Evolutionary conservation across 768 basidiomycete genomes (phyloP), one percentile per base, ranked within the genome.

Genomic region (Russula earlei): DNA sequence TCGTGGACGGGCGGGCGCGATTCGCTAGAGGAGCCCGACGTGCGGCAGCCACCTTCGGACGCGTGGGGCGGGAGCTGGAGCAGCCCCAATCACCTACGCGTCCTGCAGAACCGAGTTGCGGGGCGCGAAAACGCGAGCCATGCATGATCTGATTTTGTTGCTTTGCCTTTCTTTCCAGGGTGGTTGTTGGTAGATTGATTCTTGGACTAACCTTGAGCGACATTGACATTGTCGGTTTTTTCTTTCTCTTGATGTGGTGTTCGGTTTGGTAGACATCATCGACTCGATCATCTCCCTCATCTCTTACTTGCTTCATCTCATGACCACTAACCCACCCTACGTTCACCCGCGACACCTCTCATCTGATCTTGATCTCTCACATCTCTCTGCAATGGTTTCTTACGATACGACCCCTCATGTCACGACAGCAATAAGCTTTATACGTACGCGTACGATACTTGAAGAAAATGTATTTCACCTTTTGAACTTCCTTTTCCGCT

Each of bases 61-160:
- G 14, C 46, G 12, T 57, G 60, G 55, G 53, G 45, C 27, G 62
- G 49, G n/a, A 34, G 59, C 22, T 62, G 62, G 62, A 42, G 55
- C 8, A 61, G 49, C 9, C 59, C 55, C 1, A 37, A 17, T n/a
- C 62, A 62, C 29, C 22, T 62, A 38, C 59, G 36, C 9, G 22
- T 43, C 22, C 46, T 62, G 6, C 59, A 61, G 46, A 62, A 49
- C 7, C 58, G 59, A 0, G 40, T 62, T 3, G 36, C 40, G 20
- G 61, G 55, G 8, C 54, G 45, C 10, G 51, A 56, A 8, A 25
- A 14, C 10, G 12, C 38, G 15, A 51, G 55, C 31, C 59, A 48
- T 15, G 25, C 51, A 11, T 62, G 52, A 58, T 31, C 5, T 40
- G 15, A 7, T n/a, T 17, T 31, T 31, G 29, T 7, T 31, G 29